These are phyloP conservation scores for Bromus sterilis DNA, from an alignment of 176 grass and related monocot species.

Conservation along the genomic window DNA sequence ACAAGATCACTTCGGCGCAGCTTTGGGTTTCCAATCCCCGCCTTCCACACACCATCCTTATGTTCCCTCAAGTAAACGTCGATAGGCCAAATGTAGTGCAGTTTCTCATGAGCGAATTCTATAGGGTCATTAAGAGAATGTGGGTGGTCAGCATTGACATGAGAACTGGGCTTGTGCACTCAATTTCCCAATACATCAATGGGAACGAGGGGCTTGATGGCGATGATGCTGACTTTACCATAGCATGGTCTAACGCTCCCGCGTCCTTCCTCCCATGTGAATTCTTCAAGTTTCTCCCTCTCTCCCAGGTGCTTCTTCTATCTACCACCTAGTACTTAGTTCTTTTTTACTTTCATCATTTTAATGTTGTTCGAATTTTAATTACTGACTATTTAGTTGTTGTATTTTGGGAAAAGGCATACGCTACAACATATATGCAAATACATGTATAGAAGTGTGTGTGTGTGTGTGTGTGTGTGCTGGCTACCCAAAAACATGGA, in stretches of 20 bases:
- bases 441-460: no score
- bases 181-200: not conserved
- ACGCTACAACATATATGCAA: no score
- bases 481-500: no score
- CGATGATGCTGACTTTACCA: not conserved
- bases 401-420: no score
- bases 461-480: no score
- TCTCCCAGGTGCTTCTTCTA: not conserved
- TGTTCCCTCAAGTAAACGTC: not conserved
- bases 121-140: not conserved
- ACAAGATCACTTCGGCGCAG: not conserved
- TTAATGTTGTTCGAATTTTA: no score
- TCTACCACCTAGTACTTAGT: not conserved
- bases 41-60: not conserved
- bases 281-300: not conserved
- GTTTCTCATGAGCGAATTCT: not conserved
- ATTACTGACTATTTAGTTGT: no score
- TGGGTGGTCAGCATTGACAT: constrained; percentile 6
- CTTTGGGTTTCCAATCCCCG: not conserved
- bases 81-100: not conserved
- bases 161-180: not conserved
- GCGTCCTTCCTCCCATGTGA: not conserved
- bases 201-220: not conserved
- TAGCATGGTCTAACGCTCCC: not conserved
- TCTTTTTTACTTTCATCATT: no score